A percentile compares a stretch with the other conserved stretches of the same genome.
Conservation (phyloP, 2,329 filamentous ascomycete genomes). For the Aureobasidium sp. region DNA sequence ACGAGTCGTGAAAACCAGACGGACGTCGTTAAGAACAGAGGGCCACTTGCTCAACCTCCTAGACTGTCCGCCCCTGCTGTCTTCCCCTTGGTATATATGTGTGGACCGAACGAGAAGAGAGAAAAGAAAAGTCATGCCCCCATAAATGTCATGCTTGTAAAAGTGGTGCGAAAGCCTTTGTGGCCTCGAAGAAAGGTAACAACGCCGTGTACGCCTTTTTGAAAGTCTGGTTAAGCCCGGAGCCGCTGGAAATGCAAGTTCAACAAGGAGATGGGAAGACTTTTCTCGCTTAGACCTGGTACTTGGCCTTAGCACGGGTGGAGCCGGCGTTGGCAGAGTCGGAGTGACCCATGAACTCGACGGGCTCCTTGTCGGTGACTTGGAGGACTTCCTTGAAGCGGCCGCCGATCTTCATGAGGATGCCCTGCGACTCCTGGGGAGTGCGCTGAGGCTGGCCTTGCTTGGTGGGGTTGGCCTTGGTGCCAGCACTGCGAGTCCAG, state of each 20-base stretch:
- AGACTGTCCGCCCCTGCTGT: constrained; percentile 9
- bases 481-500: constrained; percentile 91
- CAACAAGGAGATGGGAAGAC: background rate
- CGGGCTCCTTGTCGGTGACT: constrained; percentile 64
- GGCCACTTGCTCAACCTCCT: constrained; percentile 31
- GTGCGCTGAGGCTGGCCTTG: constrained; percentile 64
- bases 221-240: background rate
- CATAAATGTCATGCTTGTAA: constrained; percentile 1
- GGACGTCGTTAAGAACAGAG: constrained; percentile 18
- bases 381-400: constrained; percentile 90
- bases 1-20: constrained; percentile 11
- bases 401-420: constrained; percentile 75
- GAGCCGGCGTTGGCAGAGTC: constrained; percentile 90
- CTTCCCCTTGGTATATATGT: constrained; percentile 2
- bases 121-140: constrained; percentile 9
- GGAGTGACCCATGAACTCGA: constrained; percentile 96
- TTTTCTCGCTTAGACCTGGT: constrained; percentile 57
- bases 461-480: constrained; percentile 46
- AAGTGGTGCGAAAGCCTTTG: background rate
- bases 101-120: background rate
- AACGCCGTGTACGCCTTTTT: constrained; percentile 10
- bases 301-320: constrained; percentile 93
- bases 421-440: constrained; percentile 74
- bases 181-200: background rate
- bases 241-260: constrained; percentile 10